These are phyloP conservation scores for Candida andamanensis DNA, from an alignment of 805 yeast species.

Conservation along the genomic window DNA sequence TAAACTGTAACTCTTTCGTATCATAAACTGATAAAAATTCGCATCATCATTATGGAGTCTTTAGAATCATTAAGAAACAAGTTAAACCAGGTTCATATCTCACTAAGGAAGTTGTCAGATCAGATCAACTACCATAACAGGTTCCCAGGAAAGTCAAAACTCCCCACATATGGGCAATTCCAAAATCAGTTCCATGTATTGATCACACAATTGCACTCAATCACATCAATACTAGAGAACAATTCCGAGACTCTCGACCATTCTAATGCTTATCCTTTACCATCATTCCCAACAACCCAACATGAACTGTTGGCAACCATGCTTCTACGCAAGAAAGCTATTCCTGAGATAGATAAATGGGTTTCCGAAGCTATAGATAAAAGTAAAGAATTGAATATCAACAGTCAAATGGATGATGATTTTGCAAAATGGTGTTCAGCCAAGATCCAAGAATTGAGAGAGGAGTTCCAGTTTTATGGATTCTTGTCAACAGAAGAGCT, in stretches of 20 bases:
- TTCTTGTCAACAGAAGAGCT: slow-evolving; percentile 49
- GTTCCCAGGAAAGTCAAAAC: slow-evolving; percentile 30
- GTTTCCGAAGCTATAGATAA: slow-evolving; percentile 35
- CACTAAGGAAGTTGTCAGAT: slow-evolving; percentile 33
- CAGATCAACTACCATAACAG: slow-evolving; percentile 33
- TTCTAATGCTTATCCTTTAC: slow-evolving; percentile 79
- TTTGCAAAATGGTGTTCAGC: slow-evolving; percentile 65
- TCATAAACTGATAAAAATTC: slow-evolving; percentile 14
- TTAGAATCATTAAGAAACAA: slow-evolving; percentile 38
- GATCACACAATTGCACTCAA: slow-evolving; percentile 73
- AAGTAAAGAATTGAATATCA: slow-evolving; percentile 13
- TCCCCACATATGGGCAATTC: slow-evolving; percentile 54
- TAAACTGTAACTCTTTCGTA: slow-evolving; percentile 28
- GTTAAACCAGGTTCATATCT: slow-evolving; percentile 38
- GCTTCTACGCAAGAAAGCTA: slow-evolving; percentile 74
- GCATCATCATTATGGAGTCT: slow-evolving; percentile 31
- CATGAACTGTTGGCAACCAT: slow-evolving; percentile 83
- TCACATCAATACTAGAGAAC: slow-evolving; percentile 63
- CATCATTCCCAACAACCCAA: slow-evolving; percentile 78
- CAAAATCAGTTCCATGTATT: slow-evolving; percentile 83
- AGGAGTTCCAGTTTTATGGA: slow-evolving; percentile 59
- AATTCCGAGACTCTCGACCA: slow-evolving; percentile 54
- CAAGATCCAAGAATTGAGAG: slow-evolving; percentile 47
- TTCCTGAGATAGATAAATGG: slow-evolving; percentile 93
- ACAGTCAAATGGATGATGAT: slow-evolving; percentile 39